Percentiles rank a stretch among this genome's conserved stretches.
Evolutionary conservation across 2,329 filamentous ascomycete genomes (phyloP).

Genomic region (Sclerotiophoma versabilis): DNA sequence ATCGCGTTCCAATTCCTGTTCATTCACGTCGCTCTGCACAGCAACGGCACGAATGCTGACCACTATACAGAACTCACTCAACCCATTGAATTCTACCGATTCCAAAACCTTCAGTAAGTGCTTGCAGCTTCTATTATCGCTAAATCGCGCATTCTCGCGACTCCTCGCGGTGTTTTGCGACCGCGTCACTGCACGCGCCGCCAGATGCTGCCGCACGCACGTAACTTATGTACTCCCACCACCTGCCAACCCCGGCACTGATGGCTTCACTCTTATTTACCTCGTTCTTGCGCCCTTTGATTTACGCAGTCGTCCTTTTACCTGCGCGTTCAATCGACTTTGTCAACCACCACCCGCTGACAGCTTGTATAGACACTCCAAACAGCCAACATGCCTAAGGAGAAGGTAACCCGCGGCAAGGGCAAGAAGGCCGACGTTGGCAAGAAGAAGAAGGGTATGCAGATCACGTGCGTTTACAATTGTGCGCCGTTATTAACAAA

Average conservation of each 20-base stretch:
- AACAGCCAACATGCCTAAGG: constrained; percentile 69
- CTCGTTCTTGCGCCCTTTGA: constrained; percentile 7
- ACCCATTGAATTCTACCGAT: constrained; percentile 26
- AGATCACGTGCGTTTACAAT: constrained; percentile 23
- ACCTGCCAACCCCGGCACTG: constrained; percentile 9
- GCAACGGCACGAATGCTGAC: constrained; percentile 39
- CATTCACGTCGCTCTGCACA: constrained; percentile 37
- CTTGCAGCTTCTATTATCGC: constrained; percentile 28
- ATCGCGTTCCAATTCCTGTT: constrained; percentile 42
- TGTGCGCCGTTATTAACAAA: constrained; percentile 16
- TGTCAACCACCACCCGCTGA: constrained; percentile 19
- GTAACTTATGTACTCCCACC: constrained; percentile 26
- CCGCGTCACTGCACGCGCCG: constrained; percentile 35
- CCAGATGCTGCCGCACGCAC: constrained; percentile 24
- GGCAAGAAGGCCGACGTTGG: constrained; percentile 63
- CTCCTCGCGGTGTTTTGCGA: constrained; percentile 43
- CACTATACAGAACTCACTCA: constrained; percentile 38
- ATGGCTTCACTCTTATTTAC: constrained; percentile 6
- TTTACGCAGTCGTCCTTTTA: background rate
- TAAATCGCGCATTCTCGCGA: constrained; percentile 39
- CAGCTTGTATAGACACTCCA: constrained; percentile 15
- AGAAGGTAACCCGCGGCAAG: constrained; percentile 68
- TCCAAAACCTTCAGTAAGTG: constrained; percentile 39
- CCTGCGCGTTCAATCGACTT: constrained; percentile 5
- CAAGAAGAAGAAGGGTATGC: constrained; percentile 78